Evolutionary conservation across 495 filamentous ascomycete genomes (phyloP).

Genomic region (Thermothielavioides terrestris): DNA sequence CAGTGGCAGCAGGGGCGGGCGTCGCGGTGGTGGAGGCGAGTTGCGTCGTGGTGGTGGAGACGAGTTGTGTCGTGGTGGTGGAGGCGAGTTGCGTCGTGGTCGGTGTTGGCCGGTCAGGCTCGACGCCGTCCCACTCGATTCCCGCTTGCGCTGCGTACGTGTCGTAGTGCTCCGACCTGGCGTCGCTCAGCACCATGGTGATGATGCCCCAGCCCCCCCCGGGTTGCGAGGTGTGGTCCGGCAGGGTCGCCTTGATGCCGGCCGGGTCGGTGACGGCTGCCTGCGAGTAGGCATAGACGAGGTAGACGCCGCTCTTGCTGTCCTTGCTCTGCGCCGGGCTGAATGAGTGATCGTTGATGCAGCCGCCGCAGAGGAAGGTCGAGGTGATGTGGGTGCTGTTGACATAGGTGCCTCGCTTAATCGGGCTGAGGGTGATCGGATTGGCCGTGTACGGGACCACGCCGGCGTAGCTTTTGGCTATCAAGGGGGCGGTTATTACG

Average conservation of each 20-base stretch:
- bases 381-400: conserved; percentile 19
- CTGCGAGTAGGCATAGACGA: conserved; percentile 15
- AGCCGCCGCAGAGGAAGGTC: conserved; percentile 23
- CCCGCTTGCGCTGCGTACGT: conserved; percentile 15
- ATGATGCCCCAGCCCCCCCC: conserved; percentile 21
- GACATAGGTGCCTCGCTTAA: conserved; percentile 14
- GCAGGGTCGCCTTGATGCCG: conserved; percentile 8
- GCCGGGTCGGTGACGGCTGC: conserved; percentile 5
- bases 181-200: conserved; percentile 17
- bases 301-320: neutral
- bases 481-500: conserved; percentile 10
- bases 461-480: conserved; percentile 8
- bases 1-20: neutral
- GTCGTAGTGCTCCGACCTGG: conserved; percentile 21
- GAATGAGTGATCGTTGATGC: conserved; percentile 17
- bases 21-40: neutral
- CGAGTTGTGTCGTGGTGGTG: no score
- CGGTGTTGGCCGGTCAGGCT: neutral
- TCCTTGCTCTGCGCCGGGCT: neutral
- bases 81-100: no score
- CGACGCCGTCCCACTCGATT: neutral
- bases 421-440: conserved; percentile 9
- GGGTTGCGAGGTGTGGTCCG: conserved; percentile 7
- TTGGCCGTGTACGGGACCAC: conserved; percentile 5
- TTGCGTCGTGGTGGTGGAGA: no score